These are phyloP conservation scores for Geranium rotundifolium DNA, from an alignment of 345 rosid species.

Conservation along the genomic window DNA sequence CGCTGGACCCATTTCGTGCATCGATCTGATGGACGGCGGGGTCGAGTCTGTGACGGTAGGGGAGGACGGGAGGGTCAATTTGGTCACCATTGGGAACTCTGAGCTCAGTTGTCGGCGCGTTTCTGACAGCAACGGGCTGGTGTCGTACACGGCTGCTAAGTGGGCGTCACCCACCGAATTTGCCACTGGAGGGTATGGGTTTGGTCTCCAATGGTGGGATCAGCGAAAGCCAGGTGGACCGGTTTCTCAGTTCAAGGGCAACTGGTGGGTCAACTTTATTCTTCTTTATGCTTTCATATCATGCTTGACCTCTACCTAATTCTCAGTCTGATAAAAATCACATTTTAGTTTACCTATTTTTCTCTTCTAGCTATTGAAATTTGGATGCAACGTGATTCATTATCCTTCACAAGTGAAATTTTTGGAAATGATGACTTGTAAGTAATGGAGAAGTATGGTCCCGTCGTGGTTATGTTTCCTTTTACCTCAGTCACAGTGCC, in stretches of 20 bases:
- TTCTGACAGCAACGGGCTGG: conserved; percentile 64
- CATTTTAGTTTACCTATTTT: not conserved
- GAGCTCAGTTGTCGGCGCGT: conserved; percentile 35
- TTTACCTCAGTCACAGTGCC: too few species aligned
- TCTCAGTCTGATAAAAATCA: too few species aligned
- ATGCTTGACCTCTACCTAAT: not conserved
- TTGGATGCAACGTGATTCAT: not conserved
- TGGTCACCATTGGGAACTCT: conserved; percentile 40
- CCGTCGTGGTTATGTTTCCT: too few species aligned
- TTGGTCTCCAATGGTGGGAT: conserved; percentile 90
- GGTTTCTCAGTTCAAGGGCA: conserved; percentile 65
- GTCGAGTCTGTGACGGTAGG: conserved; percentile 53
- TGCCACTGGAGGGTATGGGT: conserved; percentile 79
- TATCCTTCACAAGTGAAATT: too few species aligned
- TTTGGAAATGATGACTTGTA: too few species aligned
- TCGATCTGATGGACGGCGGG: conserved; percentile 55
- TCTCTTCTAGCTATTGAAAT: not conserved
- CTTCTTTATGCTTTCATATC: not conserved
- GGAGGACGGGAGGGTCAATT: conserved; percentile 40
- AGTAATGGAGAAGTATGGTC: too few species aligned
- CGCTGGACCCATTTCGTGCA: conserved; percentile 39
- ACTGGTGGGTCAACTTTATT: conserved; percentile 37
- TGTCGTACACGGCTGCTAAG: conserved; percentile 57
- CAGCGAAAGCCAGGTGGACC: conserved; percentile 58
- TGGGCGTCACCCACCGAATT: conserved; percentile 86